Percentiles rank a stretch among this genome's conserved stretches.
Conservation (phyloP, 495 filamentous ascomycete genomes). For the Trichoderma parareesei region DNA sequence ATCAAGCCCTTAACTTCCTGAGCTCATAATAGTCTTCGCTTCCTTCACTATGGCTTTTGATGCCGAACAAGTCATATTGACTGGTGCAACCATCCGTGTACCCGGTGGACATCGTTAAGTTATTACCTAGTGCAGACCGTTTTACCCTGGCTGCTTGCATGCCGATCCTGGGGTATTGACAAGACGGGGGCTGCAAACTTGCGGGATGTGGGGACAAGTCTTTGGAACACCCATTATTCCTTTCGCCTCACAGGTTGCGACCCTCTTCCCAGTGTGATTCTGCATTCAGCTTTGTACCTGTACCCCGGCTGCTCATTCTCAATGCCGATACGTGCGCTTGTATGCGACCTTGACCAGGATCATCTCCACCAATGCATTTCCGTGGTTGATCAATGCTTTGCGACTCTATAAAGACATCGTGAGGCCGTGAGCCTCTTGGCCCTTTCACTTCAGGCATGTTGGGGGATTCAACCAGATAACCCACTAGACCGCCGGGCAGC, state of each 20-base stretch:
- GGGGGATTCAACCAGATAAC: background rate
- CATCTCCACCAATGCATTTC: background rate
- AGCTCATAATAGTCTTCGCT: background rate
- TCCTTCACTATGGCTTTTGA: background rate
- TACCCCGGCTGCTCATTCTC: background rate
- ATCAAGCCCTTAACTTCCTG: background rate
- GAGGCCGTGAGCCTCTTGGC: background rate
- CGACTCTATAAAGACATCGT: background rate
- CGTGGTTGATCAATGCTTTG: background rate
- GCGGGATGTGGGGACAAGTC: background rate
- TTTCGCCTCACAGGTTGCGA: background rate
- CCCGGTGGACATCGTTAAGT: too few relatives aligned
- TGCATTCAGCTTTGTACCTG: background rate
- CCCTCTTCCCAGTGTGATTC: background rate
- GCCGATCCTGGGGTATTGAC: background rate
- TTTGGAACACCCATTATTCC: background rate
- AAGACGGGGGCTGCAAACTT: background rate
- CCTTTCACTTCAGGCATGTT: background rate
- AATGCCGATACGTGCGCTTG: slow-evolving; percentile 2
- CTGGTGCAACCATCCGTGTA: background rate
- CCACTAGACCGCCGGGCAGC: background rate
- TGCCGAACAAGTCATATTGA: background rate
- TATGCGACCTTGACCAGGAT: background rate
- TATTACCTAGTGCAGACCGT: too few relatives aligned
- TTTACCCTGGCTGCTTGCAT: background rate